Evolutionary conservation across 768 basidiomycete species (phyloP), one percentile per base, ranked within the genome.

Genomic region (Thelephora ganbajun): DNA sequence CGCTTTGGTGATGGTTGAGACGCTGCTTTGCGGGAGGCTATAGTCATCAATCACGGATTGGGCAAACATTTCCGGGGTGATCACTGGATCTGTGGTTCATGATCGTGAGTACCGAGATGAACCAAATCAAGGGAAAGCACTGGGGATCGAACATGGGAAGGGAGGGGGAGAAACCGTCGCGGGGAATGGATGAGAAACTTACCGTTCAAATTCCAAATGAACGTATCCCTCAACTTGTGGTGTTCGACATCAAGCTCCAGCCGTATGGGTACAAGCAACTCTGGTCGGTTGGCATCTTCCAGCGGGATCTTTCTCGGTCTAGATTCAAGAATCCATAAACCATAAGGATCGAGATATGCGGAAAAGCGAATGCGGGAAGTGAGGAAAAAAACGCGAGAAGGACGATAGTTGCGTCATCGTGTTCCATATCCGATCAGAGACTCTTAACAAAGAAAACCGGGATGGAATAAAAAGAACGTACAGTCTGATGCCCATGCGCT

Each of bases 151-250:
- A 35, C 11, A 30, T 4, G 26, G 9, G 9, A 30, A 30, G 26
- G 26, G n/a, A n/a, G n/a, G n/a, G n/a, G n/a, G n/a, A n/a, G n/a
- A n/a, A n/a, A 30, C 9, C 26, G 9, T 9, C 5, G 26, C 9
- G 26, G 26, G 26, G 4, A 4, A 30, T 30, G 9, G 9, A 9
- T 41, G 1, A 33, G 50, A 6, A 49, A 42, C 77, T n/a, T 48
- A 96, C 93, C 94, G 53, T 85, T 84, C 41, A 93, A 64, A 58
- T 99, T 96, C 96, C 94, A 99, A 41, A 96, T 76, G 65, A 98
- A 97, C 0, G 94, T 91, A 60, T 99, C 96, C 22, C 91, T 78
- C 71, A 97, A 82, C 66, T 83, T 87, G 59, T 87, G 82, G 57
- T 88, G 85, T 48, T 97, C 96, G 43, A 93, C 83, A 56, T 99